phyloP scores from a whole-genome alignment of 352 stramenopile species.

The Phytopythium oedochilum region DNA sequence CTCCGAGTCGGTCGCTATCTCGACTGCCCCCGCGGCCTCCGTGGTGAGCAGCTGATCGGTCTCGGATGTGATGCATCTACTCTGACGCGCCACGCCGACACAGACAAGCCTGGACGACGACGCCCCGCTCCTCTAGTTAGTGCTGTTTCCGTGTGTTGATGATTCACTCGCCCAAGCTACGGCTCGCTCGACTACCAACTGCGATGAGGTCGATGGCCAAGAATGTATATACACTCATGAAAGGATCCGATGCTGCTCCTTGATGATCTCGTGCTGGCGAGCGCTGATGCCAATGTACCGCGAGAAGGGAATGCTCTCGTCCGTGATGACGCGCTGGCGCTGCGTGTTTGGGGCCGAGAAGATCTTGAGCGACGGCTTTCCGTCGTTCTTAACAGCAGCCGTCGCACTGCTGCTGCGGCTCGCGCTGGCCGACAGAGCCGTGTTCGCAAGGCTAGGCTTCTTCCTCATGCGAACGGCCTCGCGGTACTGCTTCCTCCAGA shows the following conservation, averaged over 20 bases:
- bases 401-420: not conserved
- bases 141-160: conserved; percentile 2
- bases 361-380: conserved; percentile 57
- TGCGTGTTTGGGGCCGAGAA: conserved; percentile 54
- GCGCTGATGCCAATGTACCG: conserved; percentile 76
- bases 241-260: conserved; percentile 69
- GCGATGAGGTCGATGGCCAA: not conserved
- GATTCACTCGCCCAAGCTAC: not conserved
- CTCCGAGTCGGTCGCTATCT: conserved; percentile 7
- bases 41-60: not conserved
- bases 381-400: not conserved
- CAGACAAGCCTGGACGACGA: not conserved
- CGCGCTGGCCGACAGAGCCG: not conserved
- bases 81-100: not conserved
- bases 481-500: conserved; percentile 54
- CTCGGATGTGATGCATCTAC: not conserved
- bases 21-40: conserved; percentile 9
- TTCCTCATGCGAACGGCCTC: conserved; percentile 51
- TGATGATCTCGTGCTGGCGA: conserved; percentile 69
- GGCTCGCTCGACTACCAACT: not conserved
- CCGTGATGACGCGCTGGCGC: conserved; percentile 30
- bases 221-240: conserved; percentile 21
- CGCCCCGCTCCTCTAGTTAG: not conserved
- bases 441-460: conserved; percentile 11
- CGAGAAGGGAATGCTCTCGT: conserved; percentile 61